phyloP scores from a whole-genome alignment of 2,329 filamentous ascomycete genomes.

The Seiridium cupressi region DNA sequence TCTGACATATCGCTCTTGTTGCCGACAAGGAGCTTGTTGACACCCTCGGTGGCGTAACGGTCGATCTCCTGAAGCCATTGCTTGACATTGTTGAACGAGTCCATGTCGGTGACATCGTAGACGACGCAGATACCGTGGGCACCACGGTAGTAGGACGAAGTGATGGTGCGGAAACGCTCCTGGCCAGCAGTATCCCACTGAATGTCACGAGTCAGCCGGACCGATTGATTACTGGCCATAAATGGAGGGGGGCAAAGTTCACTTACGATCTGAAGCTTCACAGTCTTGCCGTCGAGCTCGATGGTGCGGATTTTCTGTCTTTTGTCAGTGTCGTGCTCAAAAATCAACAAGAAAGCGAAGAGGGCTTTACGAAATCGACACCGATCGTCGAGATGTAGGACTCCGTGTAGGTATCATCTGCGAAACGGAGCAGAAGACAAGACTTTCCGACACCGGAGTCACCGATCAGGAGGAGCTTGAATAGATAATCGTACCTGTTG shows the following conservation, averaged over 20 bases:
- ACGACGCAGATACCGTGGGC: constrained; percentile 99
- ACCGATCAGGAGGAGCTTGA: constrained; percentile 99
- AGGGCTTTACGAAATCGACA: constrained; percentile 86
- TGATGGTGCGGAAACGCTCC: constrained; percentile 99
- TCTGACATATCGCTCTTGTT: constrained; percentile 99
- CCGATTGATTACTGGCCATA: not conserved
- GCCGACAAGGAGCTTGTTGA: constrained; percentile 98
- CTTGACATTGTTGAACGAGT: constrained; percentile 99
- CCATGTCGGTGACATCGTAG: constrained; percentile 99
- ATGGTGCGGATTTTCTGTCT: constrained; percentile 97
- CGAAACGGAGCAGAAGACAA: constrained; percentile 94
- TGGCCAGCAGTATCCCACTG: constrained; percentile 99
- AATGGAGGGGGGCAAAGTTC: too few relatives aligned
- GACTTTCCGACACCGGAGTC: constrained; percentile 99
- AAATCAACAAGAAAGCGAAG: not conserved
- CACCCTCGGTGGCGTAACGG: constrained; percentile 96
- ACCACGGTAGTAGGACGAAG: constrained; percentile 98
- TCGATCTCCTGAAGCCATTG: constrained; percentile 99
- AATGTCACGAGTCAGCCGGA: constrained; percentile 27
- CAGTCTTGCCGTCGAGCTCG: constrained; percentile 98
- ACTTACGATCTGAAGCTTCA: constrained; percentile 98
- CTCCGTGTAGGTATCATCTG: constrained; percentile 98
- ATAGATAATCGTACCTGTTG: constrained; percentile 98
- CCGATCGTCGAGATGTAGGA: constrained; percentile 99
- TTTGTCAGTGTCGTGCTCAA: constrained; percentile 26